Conservation (phyloP, 345 rosid species). For the Acer campestre region DNA sequence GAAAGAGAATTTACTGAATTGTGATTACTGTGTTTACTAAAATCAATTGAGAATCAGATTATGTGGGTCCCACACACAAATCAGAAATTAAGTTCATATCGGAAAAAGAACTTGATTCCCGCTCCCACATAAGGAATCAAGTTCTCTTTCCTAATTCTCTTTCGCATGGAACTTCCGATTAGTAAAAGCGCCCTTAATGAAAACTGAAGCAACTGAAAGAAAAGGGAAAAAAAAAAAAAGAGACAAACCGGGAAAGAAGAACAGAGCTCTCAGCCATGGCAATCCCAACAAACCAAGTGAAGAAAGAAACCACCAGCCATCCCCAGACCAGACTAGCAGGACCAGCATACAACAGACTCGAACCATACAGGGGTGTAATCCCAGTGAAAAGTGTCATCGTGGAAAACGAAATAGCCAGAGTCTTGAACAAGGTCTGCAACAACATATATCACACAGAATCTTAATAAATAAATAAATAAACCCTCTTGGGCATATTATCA, state of each 20-base stretch:
- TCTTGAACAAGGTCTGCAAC: slow-evolving; percentile 58
- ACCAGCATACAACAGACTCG: slow-evolving; percentile 60
- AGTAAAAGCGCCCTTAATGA: background rate
- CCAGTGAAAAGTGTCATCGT: slow-evolving; percentile 70
- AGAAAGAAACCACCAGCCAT: slow-evolving; percentile 65
- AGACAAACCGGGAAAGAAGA: slow-evolving; percentile 60
- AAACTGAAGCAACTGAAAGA: background rate
- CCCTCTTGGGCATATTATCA: background rate
- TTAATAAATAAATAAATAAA: background rate
- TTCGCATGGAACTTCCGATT: too few species aligned
- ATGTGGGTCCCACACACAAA: too few species aligned
- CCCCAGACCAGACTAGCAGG: slow-evolving; percentile 71
- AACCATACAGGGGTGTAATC: slow-evolving; percentile 61
- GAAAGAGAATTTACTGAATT: too few species aligned
- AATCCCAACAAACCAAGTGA: slow-evolving; percentile 63
- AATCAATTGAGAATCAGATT: too few species aligned
- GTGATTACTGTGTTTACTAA: too few species aligned
- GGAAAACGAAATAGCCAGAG: slow-evolving; percentile 64
- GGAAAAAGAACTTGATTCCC: too few species aligned
- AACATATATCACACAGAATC: background rate
- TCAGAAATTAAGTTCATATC: too few species aligned
- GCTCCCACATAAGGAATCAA: too few species aligned
- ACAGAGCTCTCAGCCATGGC: slow-evolving; percentile 74
- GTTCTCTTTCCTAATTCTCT: too few species aligned
- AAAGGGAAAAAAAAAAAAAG: background rate